A percentile compares a stretch with the other conserved stretches of the same genome.
Evolutionary conservation across 2,329 filamentous ascomycete species (phyloP).

Genomic region (Trichophyton schoenleinii): DNA sequence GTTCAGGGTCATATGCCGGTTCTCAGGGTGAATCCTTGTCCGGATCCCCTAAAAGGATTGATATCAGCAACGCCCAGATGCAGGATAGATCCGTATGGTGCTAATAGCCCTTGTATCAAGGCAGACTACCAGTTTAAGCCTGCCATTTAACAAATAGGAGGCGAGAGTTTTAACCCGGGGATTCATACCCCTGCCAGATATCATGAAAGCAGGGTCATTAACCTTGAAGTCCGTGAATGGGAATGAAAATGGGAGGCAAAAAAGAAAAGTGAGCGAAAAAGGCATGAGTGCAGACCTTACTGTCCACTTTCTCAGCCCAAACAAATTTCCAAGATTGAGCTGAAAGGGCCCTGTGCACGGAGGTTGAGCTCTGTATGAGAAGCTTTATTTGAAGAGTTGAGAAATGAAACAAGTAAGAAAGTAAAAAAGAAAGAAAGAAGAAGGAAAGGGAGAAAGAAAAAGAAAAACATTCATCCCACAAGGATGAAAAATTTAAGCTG

Average conservation of each 20-base stretch:
- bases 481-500: not conserved
- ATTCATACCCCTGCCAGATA: not conserved
- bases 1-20: not conserved
- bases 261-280: not conserved
- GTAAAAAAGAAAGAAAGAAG: too few species aligned
- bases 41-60: not conserved
- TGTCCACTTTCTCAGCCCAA: not conserved
- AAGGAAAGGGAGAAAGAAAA: not conserved
- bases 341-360: not conserved
- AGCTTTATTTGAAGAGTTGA: slow-evolving; percentile 9
- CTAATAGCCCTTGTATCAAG: not conserved
- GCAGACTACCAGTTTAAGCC: not conserved
- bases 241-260: too few species aligned
- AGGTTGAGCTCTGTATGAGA: not conserved
- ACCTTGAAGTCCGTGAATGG: not conserved
- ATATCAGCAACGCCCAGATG: not conserved
- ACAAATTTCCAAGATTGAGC: not conserved
- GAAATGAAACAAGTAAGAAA: not conserved
- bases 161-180: not conserved
- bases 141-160: not conserved
- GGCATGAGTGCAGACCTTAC: too few species aligned
- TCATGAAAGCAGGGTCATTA: not conserved
- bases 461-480: not conserved
- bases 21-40: not conserved
- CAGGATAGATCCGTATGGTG: not conserved